Conservation (phyloP, 2,329 filamentous ascomycete species). For the Ceratocystis cacaofunesta region DNA sequence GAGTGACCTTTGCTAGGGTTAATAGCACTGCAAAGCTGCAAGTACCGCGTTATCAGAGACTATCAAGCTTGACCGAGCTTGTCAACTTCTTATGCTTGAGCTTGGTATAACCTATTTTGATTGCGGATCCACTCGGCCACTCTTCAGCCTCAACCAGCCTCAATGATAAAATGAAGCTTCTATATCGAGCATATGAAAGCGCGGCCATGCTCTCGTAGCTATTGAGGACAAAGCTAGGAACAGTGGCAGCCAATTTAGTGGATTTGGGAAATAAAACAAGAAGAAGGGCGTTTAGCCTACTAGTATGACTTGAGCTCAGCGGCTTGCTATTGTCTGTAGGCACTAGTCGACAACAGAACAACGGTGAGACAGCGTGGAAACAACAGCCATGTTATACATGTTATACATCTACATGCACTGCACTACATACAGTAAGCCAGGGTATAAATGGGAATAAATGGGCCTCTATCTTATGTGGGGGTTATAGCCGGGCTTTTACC, state of each 20-base stretch:
- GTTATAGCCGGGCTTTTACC: background rate
- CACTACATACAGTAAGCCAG: background rate
- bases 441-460: background rate
- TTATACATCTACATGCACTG: too few relatives aligned
- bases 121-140: background rate
- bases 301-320: too few relatives aligned
- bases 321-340: background rate
- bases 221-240: background rate
- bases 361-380: background rate
- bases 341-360: background rate
- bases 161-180: background rate
- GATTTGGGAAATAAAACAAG: too few relatives aligned
- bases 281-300: too few relatives aligned
- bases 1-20: conserved; percentile 2
- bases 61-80: background rate
- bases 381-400: too few relatives aligned
- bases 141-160: background rate
- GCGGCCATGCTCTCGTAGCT: background rate
- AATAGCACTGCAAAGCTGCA: background rate
- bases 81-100: background rate
- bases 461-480: background rate
- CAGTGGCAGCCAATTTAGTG: background rate
- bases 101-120: too few relatives aligned
- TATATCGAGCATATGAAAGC: background rate
- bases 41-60: background rate